Evolutionary conservation across 2,329 filamentous ascomycete genomes (phyloP), one percentile per base, ranked within the genome.

Genomic region (Proliferodiscus dingleyae): DNA sequence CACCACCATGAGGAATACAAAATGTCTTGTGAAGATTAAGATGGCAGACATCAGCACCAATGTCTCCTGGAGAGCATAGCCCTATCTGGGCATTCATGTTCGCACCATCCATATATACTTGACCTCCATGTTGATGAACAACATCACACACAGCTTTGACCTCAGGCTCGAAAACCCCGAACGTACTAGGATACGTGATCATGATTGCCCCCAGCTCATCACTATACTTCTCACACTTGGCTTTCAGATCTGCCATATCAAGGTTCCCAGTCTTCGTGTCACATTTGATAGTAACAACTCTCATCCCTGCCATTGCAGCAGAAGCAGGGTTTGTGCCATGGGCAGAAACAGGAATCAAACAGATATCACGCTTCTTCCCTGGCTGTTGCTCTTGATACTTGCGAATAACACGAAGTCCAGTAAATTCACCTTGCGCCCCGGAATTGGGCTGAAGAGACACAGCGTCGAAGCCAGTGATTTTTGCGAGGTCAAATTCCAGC

Each of bases 31-130:
- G 91, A 33, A 97, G 77, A 69, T 97, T 97, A 49, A 97, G 75
- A 71, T 96, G 91, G 77, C 91, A 97, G 30, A 96, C 90, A 64
- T 97, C 91, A 23, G 91, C 91, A 16, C 91, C 91, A 56, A 97
- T 95, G 66, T 94, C 89, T 30, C 91, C 91, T 2, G 91, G 91
- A 1, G 89, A 95, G 72, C 89, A 95, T 9, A 97, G 78, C 10
- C 91, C 91, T 53, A 97, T 96, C 68, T 97, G 91, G 15, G 91
- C 91, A 64, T 96, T 97, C 89, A 96, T 93, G 72, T 97, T 97
- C 55, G 91, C 91, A 38, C 91, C 91, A 64, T 97, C 91, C 91
- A 97, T 96, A 73, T 96, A 97, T 13, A 97, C 91, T 63, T 94
- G 88, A 8, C 91, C 91, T 42, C 91, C 91, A 62, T 94, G 73